These are phyloP conservation scores for Misopates orontium DNA, from an alignment of 257 asterid genomes.

Conservation along the genomic window DNA sequence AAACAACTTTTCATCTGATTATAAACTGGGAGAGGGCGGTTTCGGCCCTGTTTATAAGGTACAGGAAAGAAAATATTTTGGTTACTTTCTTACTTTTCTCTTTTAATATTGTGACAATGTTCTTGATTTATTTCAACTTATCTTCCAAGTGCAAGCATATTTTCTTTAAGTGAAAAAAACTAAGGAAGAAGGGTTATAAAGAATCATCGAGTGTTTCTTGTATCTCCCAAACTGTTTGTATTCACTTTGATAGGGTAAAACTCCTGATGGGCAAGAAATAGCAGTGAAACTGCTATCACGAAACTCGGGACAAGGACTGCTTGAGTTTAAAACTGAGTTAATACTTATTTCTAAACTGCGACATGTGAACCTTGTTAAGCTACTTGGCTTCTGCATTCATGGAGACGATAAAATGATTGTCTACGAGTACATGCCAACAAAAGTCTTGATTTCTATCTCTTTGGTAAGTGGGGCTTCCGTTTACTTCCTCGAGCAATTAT, in stretches of 20 bases:
- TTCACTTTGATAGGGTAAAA: slow-evolving; percentile 28
- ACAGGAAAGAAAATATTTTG: background rate
- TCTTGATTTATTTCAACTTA: too few relatives aligned
- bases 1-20: slow-evolving; percentile 37
- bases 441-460: slow-evolving; percentile 46
- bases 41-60: slow-evolving; percentile 68
- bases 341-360: slow-evolving; percentile 46
- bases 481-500: too few relatives aligned
- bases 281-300: slow-evolving; percentile 44
- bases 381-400: slow-evolving; percentile 44
- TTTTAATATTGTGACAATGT: too few relatives aligned
- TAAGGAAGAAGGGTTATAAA: too few relatives aligned
- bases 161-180: too few relatives aligned
- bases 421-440: slow-evolving; percentile 46
- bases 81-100: too few relatives aligned
- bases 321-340: slow-evolving; percentile 49
- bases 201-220: too few relatives aligned
- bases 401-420: slow-evolving; percentile 45
- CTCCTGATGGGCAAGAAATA: slow-evolving; percentile 39
- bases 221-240: too few relatives aligned
- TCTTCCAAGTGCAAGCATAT: too few relatives aligned
- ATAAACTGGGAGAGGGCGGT: slow-evolving; percentile 66
- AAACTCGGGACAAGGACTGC: slow-evolving; percentile 42
- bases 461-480: too few relatives aligned
- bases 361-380: slow-evolving; percentile 43